Conservation (phyloP, 331 rosid species). For the Prunus yedoensis region DNA sequence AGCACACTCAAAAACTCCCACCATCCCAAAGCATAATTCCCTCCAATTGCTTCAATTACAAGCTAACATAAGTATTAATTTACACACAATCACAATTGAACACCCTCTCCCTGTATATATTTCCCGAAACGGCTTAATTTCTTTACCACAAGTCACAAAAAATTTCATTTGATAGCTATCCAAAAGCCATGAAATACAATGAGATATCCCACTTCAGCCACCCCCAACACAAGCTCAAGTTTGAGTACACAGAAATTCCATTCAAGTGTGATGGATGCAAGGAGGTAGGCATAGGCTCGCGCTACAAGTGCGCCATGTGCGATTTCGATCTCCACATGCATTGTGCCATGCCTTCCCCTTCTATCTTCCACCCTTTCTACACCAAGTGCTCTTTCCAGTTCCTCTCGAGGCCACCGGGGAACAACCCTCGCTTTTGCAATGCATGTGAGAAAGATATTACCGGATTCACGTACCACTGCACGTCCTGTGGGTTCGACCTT, state of each 20-base stretch:
- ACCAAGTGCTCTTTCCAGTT: slow-evolving; percentile 78
- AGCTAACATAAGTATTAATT: slow-evolving; percentile 39
- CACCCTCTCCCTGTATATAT: slow-evolving; percentile 8
- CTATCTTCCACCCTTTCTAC: slow-evolving; percentile 79
- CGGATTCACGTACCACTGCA: slow-evolving; percentile 85
- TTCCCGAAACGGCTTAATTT: not conserved
- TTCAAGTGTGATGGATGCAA: slow-evolving; percentile 99
- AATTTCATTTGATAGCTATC: not conserved
- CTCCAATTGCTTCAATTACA: slow-evolving; percentile 56
- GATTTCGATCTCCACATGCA: slow-evolving; percentile 89
- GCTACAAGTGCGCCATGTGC: slow-evolving; percentile 71
- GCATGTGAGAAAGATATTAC: slow-evolving; percentile 80
- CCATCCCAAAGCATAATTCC: slow-evolving; percentile 51
- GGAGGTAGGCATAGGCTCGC: slow-evolving; percentile 81
- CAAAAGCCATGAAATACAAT: slow-evolving; percentile 56
- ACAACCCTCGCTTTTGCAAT: slow-evolving; percentile 68
- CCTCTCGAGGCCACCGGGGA: slow-evolving; percentile 61
- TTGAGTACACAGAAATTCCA: slow-evolving; percentile 69
- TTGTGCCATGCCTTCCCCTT: slow-evolving; percentile 63
- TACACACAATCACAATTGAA: not conserved
- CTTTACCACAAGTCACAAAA: slow-evolving; percentile 3
- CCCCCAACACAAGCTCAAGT: slow-evolving; percentile 74
- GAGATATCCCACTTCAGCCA: slow-evolving; percentile 85
- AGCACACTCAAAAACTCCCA: slow-evolving; percentile 41
- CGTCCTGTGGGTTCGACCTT: slow-evolving; percentile 73